phyloP scores from a whole-genome alignment of 2,329 filamentous ascomycete genomes.

The Corynespora cassiicola region DNA sequence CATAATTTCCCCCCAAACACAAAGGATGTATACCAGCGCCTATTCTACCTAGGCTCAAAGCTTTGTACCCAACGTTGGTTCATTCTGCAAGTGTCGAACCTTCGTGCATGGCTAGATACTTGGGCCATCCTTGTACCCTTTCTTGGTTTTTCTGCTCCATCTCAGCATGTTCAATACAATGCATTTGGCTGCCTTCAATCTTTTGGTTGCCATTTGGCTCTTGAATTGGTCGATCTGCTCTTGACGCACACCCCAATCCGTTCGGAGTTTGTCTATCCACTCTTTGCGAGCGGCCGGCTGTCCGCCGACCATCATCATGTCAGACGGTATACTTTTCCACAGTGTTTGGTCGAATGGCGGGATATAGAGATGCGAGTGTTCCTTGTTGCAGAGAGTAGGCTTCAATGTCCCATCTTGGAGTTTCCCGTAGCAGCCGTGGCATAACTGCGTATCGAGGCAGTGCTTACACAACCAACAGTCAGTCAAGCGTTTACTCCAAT shows the following conservation, averaged over 20 bases:
- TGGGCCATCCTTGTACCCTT: too few relatives aligned
- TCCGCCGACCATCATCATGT: slow-evolving; percentile 1
- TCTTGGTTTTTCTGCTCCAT: slow-evolving; percentile 4
- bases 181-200: slow-evolving; percentile 9
- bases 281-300: slow-evolving; percentile 4
- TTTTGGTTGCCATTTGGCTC: slow-evolving; percentile 11
- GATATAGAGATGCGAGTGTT: slow-evolving; percentile 14
- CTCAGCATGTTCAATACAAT: slow-evolving; percentile 6
- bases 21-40: too few relatives aligned
- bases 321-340: neutral
- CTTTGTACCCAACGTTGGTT: too few relatives aligned
- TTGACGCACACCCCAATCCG: slow-evolving; percentile 11
- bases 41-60: too few relatives aligned
- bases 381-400: slow-evolving; percentile 12
- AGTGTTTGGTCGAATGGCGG: slow-evolving; percentile 5
- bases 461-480: slow-evolving; percentile 13
- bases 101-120: too few relatives aligned
- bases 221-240: slow-evolving; percentile 16
- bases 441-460: slow-evolving; percentile 14
- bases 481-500: slow-evolving; percentile 5
- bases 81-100: too few relatives aligned
- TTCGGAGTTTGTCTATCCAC: slow-evolving; percentile 9
- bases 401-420: slow-evolving; percentile 2
- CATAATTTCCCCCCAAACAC: too few relatives aligned
- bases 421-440: slow-evolving; percentile 13